These are phyloP conservation scores for Chenopodium berlandieri DNA, from an alignment of 148 eudicot species.

Conservation along the genomic window DNA sequence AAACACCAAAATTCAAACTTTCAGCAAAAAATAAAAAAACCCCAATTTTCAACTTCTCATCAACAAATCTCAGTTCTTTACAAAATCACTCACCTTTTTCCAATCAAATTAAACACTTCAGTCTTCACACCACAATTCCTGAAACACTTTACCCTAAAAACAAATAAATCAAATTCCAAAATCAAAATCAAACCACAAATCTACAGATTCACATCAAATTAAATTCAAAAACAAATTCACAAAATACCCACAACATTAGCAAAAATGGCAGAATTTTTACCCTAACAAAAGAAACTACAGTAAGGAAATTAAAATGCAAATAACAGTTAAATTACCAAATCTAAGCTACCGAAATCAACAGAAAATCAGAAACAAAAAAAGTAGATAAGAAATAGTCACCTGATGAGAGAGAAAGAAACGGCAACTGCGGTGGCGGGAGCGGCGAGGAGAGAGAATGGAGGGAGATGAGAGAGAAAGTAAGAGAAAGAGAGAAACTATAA, in stretches of 20 bases:
- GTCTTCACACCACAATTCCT: neutral
- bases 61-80: neutral
- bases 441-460: neutral
- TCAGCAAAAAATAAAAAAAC: neutral
- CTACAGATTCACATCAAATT: neutral
- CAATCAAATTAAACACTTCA: neutral
- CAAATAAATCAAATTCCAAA: neutral
- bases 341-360: neutral
- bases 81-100: conserved; percentile 9
- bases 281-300: neutral
- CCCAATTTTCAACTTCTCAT: neutral
- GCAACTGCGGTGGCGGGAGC: neutral
- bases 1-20: neutral
- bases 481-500: no score
- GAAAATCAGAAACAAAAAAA: neutral
- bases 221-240: neutral
- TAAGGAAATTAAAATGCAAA: neutral
- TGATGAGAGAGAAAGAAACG: neutral
- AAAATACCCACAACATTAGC: neutral
- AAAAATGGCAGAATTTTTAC: neutral
- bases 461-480: no score
- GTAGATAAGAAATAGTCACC: neutral
- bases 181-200: neutral
- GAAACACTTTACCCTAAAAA: neutral
- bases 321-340: neutral